Percentiles rank a stretch among this genome's conserved stretches.
These are phyloP conservation scores for Alternaria hordeiaustralica DNA, from an alignment of 2,329 filamentous ascomycete species.

Conservation along the genomic window DNA sequence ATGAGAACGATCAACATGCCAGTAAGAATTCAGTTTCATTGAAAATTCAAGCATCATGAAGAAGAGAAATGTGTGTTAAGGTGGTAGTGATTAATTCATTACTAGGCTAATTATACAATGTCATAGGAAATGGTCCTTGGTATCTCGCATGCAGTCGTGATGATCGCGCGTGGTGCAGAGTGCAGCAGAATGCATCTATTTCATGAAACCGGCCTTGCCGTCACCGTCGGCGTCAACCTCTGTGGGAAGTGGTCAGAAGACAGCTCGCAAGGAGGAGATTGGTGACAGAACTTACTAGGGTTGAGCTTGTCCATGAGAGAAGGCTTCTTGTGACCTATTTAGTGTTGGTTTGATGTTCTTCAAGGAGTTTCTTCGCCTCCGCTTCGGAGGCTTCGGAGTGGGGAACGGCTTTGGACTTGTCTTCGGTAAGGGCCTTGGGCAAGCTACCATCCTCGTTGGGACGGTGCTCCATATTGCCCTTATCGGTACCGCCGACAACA, in stretches of 20 bases:
- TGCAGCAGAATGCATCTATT: conserved; percentile 47
- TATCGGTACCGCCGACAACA: conserved; percentile 9
- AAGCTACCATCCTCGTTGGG: conserved; percentile 17
- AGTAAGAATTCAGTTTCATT: neutral
- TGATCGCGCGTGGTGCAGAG: conserved; percentile 23
- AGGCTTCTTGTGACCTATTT: conserved; percentile 49
- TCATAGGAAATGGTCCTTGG: conserved; percentile 13
- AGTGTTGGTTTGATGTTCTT: conserved; percentile 14
- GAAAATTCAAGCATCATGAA: neutral
- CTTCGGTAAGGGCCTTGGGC: conserved; percentile 16
- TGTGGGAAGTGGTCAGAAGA: neutral
- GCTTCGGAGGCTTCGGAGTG: conserved; percentile 25
- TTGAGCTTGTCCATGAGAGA: conserved; percentile 62
- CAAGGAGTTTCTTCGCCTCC: conserved; percentile 1
- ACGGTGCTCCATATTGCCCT: conserved; percentile 11
- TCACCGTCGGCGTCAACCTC: conserved; percentile 59
- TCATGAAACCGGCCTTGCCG: conserved; percentile 64
- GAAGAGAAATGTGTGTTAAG: neutral
- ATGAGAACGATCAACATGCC: neutral
- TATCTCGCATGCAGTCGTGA: conserved; percentile 8
- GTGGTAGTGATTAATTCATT: conserved; percentile 3
- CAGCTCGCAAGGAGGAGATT: too few species aligned
- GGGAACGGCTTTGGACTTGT: conserved; percentile 15
- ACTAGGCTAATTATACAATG: conserved; percentile 17
- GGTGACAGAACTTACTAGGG: conserved; percentile 43